Conservation (phyloP, 1,284 basidiomycete species). For the Hemileia vastatrix region DNA sequence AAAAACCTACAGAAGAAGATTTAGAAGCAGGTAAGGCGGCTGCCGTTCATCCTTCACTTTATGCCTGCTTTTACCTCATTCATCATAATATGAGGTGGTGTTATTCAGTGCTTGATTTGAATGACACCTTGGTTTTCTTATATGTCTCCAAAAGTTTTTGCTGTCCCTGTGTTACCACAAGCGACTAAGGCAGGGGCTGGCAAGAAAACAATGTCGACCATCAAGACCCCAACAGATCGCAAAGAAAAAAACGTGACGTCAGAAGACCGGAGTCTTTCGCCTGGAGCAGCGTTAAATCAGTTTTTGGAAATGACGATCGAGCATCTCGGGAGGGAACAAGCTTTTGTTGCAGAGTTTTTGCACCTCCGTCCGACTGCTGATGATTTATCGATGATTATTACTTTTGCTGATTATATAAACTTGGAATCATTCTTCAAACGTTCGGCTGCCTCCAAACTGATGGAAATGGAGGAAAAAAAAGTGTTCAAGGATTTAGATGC, state of each 20-base stretch:
- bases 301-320: slow-evolving; percentile 68
- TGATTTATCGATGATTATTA: slow-evolving; percentile 51
- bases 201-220: no score
- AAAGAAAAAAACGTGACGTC: slow-evolving; percentile 7
- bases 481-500: slow-evolving; percentile 68
- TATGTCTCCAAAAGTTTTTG: slow-evolving; percentile 11
- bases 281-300: slow-evolving; percentile 58
- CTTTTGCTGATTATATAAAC: slow-evolving; percentile 92
- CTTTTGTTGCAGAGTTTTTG: slow-evolving; percentile 81
- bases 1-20: slow-evolving; percentile 61
- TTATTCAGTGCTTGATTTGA: not conserved
- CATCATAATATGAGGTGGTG: not conserved
- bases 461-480: slow-evolving; percentile 48
- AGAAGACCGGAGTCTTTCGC: slow-evolving; percentile 19
- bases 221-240: not conserved
- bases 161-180: slow-evolving; percentile 3
- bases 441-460: slow-evolving; percentile 59
- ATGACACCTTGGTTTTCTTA: not conserved
- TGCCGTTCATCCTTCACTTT: not conserved
- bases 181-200: no score
- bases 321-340: slow-evolving; percentile 68
- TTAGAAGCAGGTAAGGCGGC: slow-evolving; percentile 53
- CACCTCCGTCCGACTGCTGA: slow-evolving; percentile 68
- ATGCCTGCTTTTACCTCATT: not conserved
- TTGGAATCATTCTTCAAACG: slow-evolving; percentile 88